phyloP scores from a whole-genome alignment of 2,329 filamentous ascomycete species.

The Aspergillus vadensis region DNA sequence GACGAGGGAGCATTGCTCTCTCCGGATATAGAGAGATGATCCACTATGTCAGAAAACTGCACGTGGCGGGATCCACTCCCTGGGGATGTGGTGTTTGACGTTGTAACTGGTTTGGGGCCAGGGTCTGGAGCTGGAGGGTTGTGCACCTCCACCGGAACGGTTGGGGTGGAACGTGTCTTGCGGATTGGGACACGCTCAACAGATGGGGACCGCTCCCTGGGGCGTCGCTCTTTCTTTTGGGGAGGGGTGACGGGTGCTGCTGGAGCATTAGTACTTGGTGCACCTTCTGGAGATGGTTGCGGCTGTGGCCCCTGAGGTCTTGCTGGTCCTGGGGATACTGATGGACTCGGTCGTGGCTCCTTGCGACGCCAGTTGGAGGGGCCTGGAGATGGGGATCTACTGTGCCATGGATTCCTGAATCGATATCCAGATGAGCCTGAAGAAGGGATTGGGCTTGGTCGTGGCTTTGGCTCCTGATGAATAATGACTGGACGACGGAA shows the following conservation, averaged over 20 bases:
- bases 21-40: neutral
- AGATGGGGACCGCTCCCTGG: neutral
- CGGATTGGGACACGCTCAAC: neutral
- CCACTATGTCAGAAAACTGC: slow-evolving; percentile 1
- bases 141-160: neutral
- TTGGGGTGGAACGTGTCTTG: neutral
- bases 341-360: neutral
- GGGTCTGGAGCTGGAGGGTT: neutral
- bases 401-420: neutral
- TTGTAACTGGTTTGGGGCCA: neutral
- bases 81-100: too few species aligned
- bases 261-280: neutral
- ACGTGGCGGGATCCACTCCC: neutral
- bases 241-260: neutral
- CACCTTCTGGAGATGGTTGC: neutral
- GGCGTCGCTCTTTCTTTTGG: neutral
- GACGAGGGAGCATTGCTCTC: neutral
- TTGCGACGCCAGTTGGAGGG: neutral
- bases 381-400: neutral
- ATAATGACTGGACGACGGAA: neutral
- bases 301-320: neutral
- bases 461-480: neutral
- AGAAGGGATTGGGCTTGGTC: neutral
- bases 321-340: neutral
- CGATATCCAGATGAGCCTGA: neutral